phyloP scores from a whole-genome alignment of 2,329 filamentous ascomycete genomes.

The Hypocrella siamensis region DNA sequence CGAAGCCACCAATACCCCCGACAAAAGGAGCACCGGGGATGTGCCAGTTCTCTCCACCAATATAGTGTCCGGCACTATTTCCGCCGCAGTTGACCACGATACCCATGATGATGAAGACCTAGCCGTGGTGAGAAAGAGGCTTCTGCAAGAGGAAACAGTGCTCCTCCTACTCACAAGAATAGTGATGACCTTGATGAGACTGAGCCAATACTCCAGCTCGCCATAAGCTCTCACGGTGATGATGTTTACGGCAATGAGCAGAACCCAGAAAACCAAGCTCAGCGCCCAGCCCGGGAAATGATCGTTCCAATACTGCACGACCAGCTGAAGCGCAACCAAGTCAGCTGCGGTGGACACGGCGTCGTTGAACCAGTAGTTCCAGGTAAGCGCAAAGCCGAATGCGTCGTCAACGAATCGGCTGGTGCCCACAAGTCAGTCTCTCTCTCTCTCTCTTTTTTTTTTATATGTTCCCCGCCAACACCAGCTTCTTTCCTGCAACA shows the following conservation, averaged over 20 bases:
- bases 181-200: slow-evolving; percentile 34
- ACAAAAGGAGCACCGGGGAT: slow-evolving; percentile 47
- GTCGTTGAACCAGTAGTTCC: slow-evolving; percentile 54
- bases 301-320: slow-evolving; percentile 46
- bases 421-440: too few species aligned
- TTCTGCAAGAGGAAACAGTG: too few species aligned
- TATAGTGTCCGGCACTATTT: slow-evolving; percentile 35
- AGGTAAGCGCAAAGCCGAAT: slow-evolving; percentile 37
- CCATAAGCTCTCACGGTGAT: slow-evolving; percentile 18
- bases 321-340: slow-evolving; percentile 34
- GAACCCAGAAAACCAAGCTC: slow-evolving; percentile 43
- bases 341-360: slow-evolving; percentile 38
- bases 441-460: neutral
- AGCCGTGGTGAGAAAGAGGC: neutral
- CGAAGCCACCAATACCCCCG: slow-evolving; percentile 48
- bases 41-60: slow-evolving; percentile 42
- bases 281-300: slow-evolving; percentile 48
- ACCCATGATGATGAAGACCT: slow-evolving; percentile 45
- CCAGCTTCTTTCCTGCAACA: slow-evolving; percentile 5
- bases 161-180: slow-evolving; percentile 30
- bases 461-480: neutral
- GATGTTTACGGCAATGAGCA: slow-evolving; percentile 30
- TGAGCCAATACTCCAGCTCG: slow-evolving; percentile 40
- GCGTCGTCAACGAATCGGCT: slow-evolving; percentile 36
- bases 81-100: slow-evolving; percentile 38